A percentile compares a stretch with the other conserved stretches of the same genome.
phyloP scores from a whole-genome alignment of 306 rosid genomes.

The Sechiopsis laciniata region DNA sequence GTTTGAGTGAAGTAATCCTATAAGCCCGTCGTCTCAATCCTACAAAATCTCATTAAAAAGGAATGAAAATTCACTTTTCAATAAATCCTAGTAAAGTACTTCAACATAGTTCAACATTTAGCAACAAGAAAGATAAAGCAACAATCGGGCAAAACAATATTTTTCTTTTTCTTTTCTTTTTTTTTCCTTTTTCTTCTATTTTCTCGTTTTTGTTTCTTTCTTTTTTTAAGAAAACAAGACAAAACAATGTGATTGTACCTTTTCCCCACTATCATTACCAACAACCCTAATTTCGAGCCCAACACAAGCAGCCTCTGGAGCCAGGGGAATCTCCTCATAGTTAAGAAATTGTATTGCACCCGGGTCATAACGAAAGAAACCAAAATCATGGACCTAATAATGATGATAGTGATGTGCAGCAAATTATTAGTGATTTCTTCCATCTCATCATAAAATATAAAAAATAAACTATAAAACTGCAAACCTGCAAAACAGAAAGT shows the following conservation, averaged over 20 bases:
- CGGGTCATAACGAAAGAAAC: constrained; percentile 88
- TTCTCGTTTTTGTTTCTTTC: background rate
- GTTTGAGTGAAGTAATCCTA: background rate
- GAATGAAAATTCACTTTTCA: background rate
- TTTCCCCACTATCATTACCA: constrained; percentile 97
- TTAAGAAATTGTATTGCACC: constrained; percentile 62
- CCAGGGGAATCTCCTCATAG: constrained; percentile 87
- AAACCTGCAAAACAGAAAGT: constrained; percentile 12
- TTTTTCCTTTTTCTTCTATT: background rate
- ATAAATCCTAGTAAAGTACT: background rate
- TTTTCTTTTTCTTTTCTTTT: background rate
- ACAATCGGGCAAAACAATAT: background rate
- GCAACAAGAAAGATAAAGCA: background rate
- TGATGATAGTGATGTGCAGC: constrained; percentile 18
- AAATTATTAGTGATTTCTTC: constrained; percentile 18
- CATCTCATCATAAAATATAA: constrained; percentile 12
- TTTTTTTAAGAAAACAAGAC: background rate
- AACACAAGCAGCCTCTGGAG: constrained; percentile 84
- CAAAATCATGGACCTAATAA: constrained; percentile 90
- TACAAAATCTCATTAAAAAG: background rate
- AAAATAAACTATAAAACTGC: constrained; percentile 5
- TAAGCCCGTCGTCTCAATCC: background rate
- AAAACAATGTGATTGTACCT: constrained; percentile 45
- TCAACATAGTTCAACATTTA: background rate
- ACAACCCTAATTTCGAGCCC: constrained; percentile 96